phyloP scores from a whole-genome alignment of 2,329 filamentous ascomycete genomes.

The Arachnopeziza araneosa region DNA sequence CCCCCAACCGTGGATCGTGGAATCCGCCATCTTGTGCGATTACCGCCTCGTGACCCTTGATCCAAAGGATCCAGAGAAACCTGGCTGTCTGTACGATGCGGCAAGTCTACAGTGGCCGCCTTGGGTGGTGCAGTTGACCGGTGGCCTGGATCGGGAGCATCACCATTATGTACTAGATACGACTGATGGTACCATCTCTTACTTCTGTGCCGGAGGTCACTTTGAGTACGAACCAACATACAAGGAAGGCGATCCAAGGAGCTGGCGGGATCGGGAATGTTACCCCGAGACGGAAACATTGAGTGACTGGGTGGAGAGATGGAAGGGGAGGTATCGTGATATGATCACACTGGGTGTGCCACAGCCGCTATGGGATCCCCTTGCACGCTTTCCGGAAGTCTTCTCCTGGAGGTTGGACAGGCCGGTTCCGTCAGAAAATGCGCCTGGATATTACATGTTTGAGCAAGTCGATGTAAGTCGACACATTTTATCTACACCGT shows the following conservation, averaged over 20 bases:
- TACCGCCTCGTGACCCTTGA: neutral
- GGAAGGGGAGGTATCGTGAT: neutral
- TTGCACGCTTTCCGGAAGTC: neutral
- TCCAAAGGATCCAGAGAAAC: neutral
- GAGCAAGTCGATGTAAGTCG: no score
- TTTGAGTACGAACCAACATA: neutral
- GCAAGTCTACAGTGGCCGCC: constrained; percentile 1
- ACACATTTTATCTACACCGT: no score
- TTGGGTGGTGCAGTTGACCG: constrained; percentile 2
- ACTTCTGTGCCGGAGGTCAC: neutral
- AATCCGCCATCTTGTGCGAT: neutral
- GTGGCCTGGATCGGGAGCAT: neutral
- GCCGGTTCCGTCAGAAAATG: neutral
- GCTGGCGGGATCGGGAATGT: neutral
- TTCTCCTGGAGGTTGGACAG: no score
- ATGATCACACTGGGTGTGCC: neutral
- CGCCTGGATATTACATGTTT: no score
- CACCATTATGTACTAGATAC: neutral
- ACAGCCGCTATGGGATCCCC: neutral
- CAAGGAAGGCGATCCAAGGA: neutral
- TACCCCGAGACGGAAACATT: neutral
- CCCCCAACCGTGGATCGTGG: constrained; percentile 1
- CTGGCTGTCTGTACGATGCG: neutral
- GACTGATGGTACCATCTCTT: neutral
- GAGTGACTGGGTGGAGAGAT: neutral